Evolutionary conservation across 805 yeast species (phyloP), one percentile per base, ranked within the genome.

Genomic region (Gaillardinia entomophila): DNA sequence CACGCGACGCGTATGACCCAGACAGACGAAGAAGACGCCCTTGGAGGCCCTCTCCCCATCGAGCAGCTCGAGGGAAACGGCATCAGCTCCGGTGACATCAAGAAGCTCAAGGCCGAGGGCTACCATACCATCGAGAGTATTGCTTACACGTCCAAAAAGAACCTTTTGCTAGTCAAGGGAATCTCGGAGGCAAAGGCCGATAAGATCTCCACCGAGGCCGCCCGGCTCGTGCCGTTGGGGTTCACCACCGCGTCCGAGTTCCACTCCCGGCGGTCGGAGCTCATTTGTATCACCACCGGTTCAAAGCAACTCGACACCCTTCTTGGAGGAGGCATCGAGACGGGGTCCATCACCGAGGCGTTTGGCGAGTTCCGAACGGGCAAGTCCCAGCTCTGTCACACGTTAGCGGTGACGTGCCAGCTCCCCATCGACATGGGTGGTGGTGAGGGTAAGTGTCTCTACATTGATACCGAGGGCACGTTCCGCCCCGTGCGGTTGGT

Each of bases 341-440:
- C 98, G 0, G 98, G 98, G 2, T 84, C 96, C 2, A 82, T 92
- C 43, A 92, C 98, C 1, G 98, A 92, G 60, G 75, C 90, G 6
- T 92, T 86, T 65, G 98, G 98, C 24, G 98, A 92, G 59, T 92
- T 89, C 57, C 77, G 97, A 65, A 92, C 98, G 2, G 98, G 98
- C 28, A 92, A 92, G 56, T 87, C 97, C 4, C 98, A 92, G 65
- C 63, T 92, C 29, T 92, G 98, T 59, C 98, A 92, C 55, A 92
- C 97, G 2, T 69, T 92, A 35, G 96, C 97, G 0, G 96, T 92
- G 5, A 90, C 97, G 2, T 90, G 97, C 57, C 98, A 90, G 59
- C 67, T 92, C 35, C 97, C 97, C 4, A 76, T 90, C 31, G 97
- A 89, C 53, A 82, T 84, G 82, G 97, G 97, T 26, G 98, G 98